Conservation (phyloP, 2,329 filamentous ascomycete genomes). For the Colletotrichum eleusines region DNA sequence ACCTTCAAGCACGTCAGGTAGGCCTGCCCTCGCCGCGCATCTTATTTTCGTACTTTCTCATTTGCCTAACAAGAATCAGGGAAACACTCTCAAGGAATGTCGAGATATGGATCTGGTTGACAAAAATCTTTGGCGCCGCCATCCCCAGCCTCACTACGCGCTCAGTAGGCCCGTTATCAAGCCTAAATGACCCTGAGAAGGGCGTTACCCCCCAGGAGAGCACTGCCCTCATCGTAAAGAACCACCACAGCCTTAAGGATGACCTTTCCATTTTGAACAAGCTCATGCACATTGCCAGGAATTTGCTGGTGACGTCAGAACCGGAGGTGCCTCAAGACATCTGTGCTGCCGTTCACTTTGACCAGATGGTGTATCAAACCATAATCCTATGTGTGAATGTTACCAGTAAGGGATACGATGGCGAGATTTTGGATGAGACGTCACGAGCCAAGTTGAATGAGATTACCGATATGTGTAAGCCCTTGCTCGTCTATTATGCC, state of each 20-base stretch:
- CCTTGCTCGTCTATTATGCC: neutral
- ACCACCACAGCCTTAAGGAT: slow-evolving; percentile 70
- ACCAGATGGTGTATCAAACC: slow-evolving; percentile 74
- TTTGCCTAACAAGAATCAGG: slow-evolving; percentile 51
- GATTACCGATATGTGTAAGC: slow-evolving; percentile 73
- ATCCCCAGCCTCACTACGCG: slow-evolving; percentile 71
- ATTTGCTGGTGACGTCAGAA: slow-evolving; percentile 73
- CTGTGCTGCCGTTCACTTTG: slow-evolving; percentile 73
- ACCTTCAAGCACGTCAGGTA: slow-evolving; percentile 71
- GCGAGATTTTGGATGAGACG: slow-evolving; percentile 70
- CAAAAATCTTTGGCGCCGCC: slow-evolving; percentile 70
- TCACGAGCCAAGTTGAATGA: slow-evolving; percentile 70
- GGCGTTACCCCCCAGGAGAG: slow-evolving; percentile 72
- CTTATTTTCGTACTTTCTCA: slow-evolving; percentile 11
- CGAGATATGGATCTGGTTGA: slow-evolving; percentile 74
- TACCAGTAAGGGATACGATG: slow-evolving; percentile 75
- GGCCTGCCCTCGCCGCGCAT: slow-evolving; percentile 39
- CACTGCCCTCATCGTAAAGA: slow-evolving; percentile 72
- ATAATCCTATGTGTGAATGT: slow-evolving; percentile 76
- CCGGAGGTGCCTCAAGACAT: slow-evolving; percentile 75
- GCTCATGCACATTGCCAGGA: slow-evolving; percentile 75
- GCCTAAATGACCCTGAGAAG: slow-evolving; percentile 66
- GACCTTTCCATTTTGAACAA: slow-evolving; percentile 74
- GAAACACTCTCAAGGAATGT: slow-evolving; percentile 73
- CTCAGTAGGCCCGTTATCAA: slow-evolving; percentile 67